phyloP scores from a whole-genome alignment of 768 basidiomycete genomes.

The Tricholomella constricta region DNA sequence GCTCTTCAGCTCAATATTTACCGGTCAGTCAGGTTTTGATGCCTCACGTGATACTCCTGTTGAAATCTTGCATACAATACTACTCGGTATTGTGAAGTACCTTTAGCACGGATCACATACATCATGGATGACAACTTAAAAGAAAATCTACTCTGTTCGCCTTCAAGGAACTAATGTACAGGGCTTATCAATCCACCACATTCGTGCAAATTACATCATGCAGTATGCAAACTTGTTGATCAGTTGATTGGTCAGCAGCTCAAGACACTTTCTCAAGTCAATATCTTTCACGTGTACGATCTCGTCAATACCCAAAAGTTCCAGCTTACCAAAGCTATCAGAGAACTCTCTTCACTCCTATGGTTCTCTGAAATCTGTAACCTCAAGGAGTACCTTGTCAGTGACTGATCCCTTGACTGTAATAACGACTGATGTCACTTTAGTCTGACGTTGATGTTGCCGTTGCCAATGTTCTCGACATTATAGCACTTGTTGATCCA shows the following conservation, averaged over 20 bases:
- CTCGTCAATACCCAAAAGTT: conserved; percentile 27
- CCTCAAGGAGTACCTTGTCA: conserved; percentile 36
- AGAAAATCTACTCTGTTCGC: conserved; percentile 27
- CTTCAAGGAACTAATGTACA: conserved; percentile 33
- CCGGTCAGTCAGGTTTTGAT: conserved; percentile 19
- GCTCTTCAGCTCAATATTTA: neutral
- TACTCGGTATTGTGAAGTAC: conserved; percentile 46
- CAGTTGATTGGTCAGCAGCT: conserved; percentile 28
- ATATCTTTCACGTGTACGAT: conserved; percentile 38
- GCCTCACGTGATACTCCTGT: conserved; percentile 28
- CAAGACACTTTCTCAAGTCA: conserved; percentile 39
- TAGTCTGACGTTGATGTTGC: conserved; percentile 31
- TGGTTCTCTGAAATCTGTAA: conserved; percentile 46
- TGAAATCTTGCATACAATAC: conserved; percentile 46
- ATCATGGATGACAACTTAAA: conserved; percentile 27
- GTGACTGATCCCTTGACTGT: neutral
- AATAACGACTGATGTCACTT: neutral
- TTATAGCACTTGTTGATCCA: conserved; percentile 34
- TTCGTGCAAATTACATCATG: conserved; percentile 43
- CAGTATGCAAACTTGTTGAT: conserved; percentile 30
- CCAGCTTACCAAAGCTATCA: conserved; percentile 30
- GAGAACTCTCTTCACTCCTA: conserved; percentile 35
- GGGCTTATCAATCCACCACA: conserved; percentile 31
- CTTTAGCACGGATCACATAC: conserved; percentile 38
- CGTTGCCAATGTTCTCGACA: conserved; percentile 38